A percentile compares a stretch with the other conserved stretches of the same genome.
These are phyloP conservation scores for Suillus cothurnatus DNA, from an alignment of 768 basidiomycete species.

Conservation along the genomic window DNA sequence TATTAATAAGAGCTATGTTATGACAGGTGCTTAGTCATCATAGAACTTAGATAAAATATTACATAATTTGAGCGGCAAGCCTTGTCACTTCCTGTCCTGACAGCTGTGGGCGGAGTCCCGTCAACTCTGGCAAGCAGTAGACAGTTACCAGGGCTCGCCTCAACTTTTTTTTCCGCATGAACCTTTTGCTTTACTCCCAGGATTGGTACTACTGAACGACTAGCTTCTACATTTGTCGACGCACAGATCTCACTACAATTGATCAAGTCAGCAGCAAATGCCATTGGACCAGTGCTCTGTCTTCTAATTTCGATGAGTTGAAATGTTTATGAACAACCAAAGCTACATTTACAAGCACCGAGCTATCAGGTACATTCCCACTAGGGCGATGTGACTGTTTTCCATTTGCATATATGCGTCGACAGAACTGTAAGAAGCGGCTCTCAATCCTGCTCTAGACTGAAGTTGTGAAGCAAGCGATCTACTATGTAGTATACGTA, in stretches of 20 bases:
- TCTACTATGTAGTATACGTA: not conserved
- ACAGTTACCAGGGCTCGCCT: not conserved
- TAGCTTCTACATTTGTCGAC: not conserved
- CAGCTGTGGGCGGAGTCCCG: constrained; percentile 3
- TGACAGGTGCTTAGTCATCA: not conserved
- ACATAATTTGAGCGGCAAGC: not conserved
- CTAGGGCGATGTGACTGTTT: not conserved
- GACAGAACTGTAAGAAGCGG: not conserved
- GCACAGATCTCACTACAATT: not conserved
- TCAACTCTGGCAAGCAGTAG: not conserved
- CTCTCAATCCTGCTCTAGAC: not conserved
- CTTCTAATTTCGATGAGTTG: not conserved
- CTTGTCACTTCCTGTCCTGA: not conserved
- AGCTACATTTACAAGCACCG: not conserved
- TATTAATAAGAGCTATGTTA: not conserved
- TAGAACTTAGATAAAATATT: not conserved
- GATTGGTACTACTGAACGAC: not conserved
- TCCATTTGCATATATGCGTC: not conserved
- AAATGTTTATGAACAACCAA: not conserved
- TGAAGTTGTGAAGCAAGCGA: not conserved
- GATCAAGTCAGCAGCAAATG: not conserved
- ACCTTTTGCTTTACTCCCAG: not conserved
- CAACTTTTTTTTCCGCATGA: not conserved
- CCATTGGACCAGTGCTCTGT: not conserved
- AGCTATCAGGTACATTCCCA: constrained; percentile 6